Evolutionary conservation across 441 rosid species (phyloP).

Genomic region (Arabidopsis lyrata): DNA sequence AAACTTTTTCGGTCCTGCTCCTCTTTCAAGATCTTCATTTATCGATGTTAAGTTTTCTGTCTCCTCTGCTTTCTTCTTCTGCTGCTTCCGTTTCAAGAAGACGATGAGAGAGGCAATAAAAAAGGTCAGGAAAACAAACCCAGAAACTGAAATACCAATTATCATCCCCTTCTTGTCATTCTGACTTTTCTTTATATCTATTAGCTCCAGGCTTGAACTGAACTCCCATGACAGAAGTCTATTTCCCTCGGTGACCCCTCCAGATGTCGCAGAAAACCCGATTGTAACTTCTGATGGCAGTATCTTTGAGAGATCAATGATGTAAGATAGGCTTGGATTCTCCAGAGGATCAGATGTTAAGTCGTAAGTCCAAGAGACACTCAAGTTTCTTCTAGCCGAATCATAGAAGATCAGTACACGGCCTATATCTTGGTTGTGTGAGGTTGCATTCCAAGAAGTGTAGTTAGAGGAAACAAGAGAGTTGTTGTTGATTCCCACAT

Average conservation of each 20-base stretch:
- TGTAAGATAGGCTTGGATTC: constrained; percentile 11
- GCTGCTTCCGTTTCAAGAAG: constrained; percentile 9
- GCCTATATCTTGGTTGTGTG: constrained; percentile 11
- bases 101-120: neutral
- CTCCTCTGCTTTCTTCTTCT: constrained; percentile 14
- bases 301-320: constrained; percentile 23
- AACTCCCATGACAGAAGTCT: constrained; percentile 19
- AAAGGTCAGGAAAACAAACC: constrained; percentile 1
- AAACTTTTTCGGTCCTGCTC: constrained; percentile 64
- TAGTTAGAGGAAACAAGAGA: constrained; percentile 23
- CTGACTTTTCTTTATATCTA: neutral
- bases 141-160: constrained; percentile 14
- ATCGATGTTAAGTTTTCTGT: constrained; percentile 43
- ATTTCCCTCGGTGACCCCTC: neutral
- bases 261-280: constrained; percentile 25
- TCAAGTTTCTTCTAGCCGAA: constrained; percentile 13
- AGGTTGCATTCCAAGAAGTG: constrained; percentile 9
- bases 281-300: constrained; percentile 16
- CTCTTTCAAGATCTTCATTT: constrained; percentile 52
- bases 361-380: constrained; percentile 20
- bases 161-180: neutral
- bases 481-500: constrained; percentile 44
- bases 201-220: constrained; percentile 16
- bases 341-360: constrained; percentile 10
- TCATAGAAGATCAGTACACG: constrained; percentile 8